Base-by-base conservation (phyloP, 2,329 filamentous ascomycete species). In the Sporothrix mexicana region DNA sequence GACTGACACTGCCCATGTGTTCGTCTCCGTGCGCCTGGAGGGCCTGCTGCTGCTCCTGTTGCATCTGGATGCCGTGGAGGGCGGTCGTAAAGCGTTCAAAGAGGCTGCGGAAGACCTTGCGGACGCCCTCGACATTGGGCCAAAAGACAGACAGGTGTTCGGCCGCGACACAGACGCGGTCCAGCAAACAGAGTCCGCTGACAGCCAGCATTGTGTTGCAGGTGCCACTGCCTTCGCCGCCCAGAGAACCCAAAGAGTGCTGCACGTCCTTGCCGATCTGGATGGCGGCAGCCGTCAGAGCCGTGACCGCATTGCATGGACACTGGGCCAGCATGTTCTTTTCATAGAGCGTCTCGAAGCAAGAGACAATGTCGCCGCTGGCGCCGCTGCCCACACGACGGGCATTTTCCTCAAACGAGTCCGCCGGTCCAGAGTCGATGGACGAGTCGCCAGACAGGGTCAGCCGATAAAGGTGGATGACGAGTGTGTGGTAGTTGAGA, bases 71-170 rank as follows among this genome's bases (percentile, higher is more conserved):
- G 8, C 71, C 47, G 49, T 66, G 17, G 13, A 73, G 59, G 1
- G 67, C 72, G 1, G 57, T 49, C 4, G 72, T 70, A 17, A 74
- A 74, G 0, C 68, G 70, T 2, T 74, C 73, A 13, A 67, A 62
- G 3, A 74, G 72, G 13, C 71, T 70, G 8, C 72, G 71, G 20
- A 74, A 73, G 2, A 74, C 57, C 30, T 67, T 72, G 6, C 64
- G 64, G 3, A 74, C 69, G 59, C 73, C 73, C 30, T 71, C 73
- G 1, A 53, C 73, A 9, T 74, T 73, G 57, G 73, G 73, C 73
- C 73, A 74, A 36, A 61, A 74, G 3, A 53, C 57, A 1, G 55
- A 67, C 64, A 74, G 66, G 25, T 70, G 57, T 30, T 72, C 69
- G 41, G 64, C 64, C 1, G 62, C 64, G 3, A 49, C 23, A 12